Base-by-base conservation (phyloP, 2,329 filamentous ascomycete species). In the Orbilia javanica region DNA sequence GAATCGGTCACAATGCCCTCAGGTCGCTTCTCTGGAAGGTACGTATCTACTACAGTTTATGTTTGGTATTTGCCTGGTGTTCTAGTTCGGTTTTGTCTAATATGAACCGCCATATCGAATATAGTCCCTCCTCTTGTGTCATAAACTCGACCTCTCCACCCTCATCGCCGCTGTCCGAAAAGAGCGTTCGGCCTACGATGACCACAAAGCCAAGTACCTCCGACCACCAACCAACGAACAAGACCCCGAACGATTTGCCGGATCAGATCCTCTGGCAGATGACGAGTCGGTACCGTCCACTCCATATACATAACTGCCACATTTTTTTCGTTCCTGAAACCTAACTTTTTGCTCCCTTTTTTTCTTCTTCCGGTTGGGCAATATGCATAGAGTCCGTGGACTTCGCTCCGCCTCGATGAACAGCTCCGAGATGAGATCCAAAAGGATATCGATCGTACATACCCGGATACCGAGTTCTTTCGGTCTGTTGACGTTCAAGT, bases 391-490 rank as follows among this genome's bases (percentile, higher is more conserved):
- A 81, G 81, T 44, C 94, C 94, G 22, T 98, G 95, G 94, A 91
- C 93, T 83, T 90, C 90, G n/a, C 87, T 96, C 36, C 91, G 93
- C 53, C 89, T 91, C 81, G 95, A 99, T 84, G 93, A 97, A 85
- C 86, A 89, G 55, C 88, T 96, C 36, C 90, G 95, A 79, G 90
- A 90, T 63, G 96, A 99, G 84, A 98, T 99, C 70, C 89, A 92
- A 71, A 96, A 98, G 85, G 96, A 99, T 85, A 94, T 99, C 18
- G 92, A 96, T 81, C 89, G 96, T 80, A 93, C 91, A 83, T 89
- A 98, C 84, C 96, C 95, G 4, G 96, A 97, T 81, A 94, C 96
- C 82, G 89, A 90, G 55, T 96, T 95, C 83, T 99, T 98, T 82
- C 93, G 94, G 72, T 89, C 94, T 81, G 89, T 91, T 11, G 86